A percentile compares a stretch with the other conserved stretches of the same genome.
phyloP scores from a whole-genome alignment of 148 eudicot genomes.

The Mesembryanthemum crystallinum region DNA sequence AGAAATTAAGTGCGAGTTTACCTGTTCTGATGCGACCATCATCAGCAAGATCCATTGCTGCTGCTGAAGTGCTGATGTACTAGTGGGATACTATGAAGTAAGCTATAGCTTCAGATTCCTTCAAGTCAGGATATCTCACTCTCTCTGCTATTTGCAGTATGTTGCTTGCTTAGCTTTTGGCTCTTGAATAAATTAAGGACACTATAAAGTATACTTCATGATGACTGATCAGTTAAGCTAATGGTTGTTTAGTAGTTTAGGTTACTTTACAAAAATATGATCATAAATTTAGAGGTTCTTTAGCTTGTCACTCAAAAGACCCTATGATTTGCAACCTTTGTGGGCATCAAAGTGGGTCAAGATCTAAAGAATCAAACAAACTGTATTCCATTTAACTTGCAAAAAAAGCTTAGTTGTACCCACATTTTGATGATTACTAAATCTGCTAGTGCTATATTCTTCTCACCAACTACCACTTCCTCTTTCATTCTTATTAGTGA shows the following conservation, averaged over 20 bases:
- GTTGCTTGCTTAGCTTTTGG: background rate
- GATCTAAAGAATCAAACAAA: background rate
- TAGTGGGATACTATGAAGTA: too few species aligned
- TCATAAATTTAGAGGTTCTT: background rate
- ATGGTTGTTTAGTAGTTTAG: constrained; percentile 13
- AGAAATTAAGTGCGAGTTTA: background rate
- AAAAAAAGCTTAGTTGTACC: background rate
- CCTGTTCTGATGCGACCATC: constrained; percentile 28
- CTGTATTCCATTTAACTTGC: constrained; percentile 10
- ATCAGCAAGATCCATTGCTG: constrained; percentile 19
- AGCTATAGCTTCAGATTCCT: background rate
- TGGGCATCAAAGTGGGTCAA: background rate
- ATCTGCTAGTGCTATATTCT: background rate
- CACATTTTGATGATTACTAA: too few species aligned
- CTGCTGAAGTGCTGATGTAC: background rate
- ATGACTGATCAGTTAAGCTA: constrained; percentile 12
- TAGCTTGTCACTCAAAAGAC: background rate
- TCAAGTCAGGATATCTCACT: background rate
- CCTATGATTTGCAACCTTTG: background rate
- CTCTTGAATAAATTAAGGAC: background rate
- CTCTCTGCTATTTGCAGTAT: background rate
- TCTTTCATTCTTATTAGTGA: too few species aligned
- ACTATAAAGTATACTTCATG: background rate
- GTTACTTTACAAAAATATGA: background rate
- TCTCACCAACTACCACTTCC: constrained; percentile 17